Evolutionary conservation across 2,329 filamentous ascomycete species (phyloP).

Genomic region (Magnaporthiopsis incrustans): DNA sequence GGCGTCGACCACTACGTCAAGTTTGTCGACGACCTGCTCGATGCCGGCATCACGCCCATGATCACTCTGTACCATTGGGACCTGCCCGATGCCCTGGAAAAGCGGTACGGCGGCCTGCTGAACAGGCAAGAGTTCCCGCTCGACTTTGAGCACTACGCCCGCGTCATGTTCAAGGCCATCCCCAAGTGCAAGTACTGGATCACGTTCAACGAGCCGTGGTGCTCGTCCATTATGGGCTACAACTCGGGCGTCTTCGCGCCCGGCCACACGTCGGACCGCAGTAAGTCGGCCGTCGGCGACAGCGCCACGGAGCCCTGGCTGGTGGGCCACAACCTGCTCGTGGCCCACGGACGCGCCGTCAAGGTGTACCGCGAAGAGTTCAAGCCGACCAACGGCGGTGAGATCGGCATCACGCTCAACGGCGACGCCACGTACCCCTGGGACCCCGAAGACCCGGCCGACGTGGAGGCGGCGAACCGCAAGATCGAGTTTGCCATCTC

Average conservation of each 20-base stretch:
- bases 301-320: constrained; percentile 73
- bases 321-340: constrained; percentile 70
- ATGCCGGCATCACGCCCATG: constrained; percentile 69
- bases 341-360: constrained; percentile 74
- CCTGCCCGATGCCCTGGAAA: constrained; percentile 67
- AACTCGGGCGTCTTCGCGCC: constrained; percentile 71
- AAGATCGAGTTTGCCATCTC: constrained; percentile 82
- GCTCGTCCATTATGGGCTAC: constrained; percentile 73
- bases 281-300: constrained; percentile 63
- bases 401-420: constrained; percentile 84
- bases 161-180: constrained; percentile 65
- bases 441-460: constrained; percentile 66
- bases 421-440: constrained; percentile 78
- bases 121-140: constrained; percentile 76
- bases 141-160: constrained; percentile 74
- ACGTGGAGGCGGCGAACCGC: constrained; percentile 68
- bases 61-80: constrained; percentile 88
- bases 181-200: constrained; percentile 81
- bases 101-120: constrained; percentile 73
- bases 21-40: constrained; percentile 70
- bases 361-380: constrained; percentile 79
- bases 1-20: constrained; percentile 72
- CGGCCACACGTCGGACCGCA: constrained; percentile 70
- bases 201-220: constrained; percentile 88
- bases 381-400: constrained; percentile 60